Evolutionary conservation across 1,284 basidiomycete genomes (phyloP), one percentile per base, ranked within the genome.

Genomic region (Crucibulum cyathiforme): DNA sequence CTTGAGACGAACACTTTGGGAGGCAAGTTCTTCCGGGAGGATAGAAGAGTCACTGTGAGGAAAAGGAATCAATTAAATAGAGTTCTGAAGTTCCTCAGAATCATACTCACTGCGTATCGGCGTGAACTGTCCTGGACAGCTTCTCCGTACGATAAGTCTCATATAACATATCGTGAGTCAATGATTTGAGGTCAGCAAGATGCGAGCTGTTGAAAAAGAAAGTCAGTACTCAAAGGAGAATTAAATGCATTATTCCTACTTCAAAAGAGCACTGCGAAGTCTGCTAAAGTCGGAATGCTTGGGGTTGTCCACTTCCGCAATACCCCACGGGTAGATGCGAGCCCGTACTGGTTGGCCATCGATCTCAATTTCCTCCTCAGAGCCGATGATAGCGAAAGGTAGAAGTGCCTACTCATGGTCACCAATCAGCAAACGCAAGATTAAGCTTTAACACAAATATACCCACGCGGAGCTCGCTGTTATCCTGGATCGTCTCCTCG

Each of bases 131-230:
- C 71, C 95, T 87, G 19, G 96, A 98, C 31, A 99, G 85, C 74
- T 98, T 98, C 87, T 99, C 97, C 19, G 96, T 98, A 85, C 98
- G 95, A 78, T 98, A 98, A 56, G 96, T 97, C 78, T 98, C 96
- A 71, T 94, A 93, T 56, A 94, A 81, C 66, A 98, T 90, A 77
- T 98, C 98, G 75, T 99, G 95, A 1, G 96, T 98, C 77, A 99
- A 87, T 24, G 91, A 90, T 84, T 96, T 98, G 71, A 98, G 81
- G 77, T 98, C 97, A 57, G 91, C 94, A 62, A 99, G 80, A 75
- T 99, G 98, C 12, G 98, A 96, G 79, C 93, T 97, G 63, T 8
- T 67, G 19, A 70, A 57, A 43, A 54, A 50, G 58, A 52, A 49
- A 53, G 53, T 36, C 41, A 35, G 37, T 38, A 37, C 38, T 52